Evolutionary conservation across 257 asterid species (phyloP).

Genomic region (Prunella vulgaris): DNA sequence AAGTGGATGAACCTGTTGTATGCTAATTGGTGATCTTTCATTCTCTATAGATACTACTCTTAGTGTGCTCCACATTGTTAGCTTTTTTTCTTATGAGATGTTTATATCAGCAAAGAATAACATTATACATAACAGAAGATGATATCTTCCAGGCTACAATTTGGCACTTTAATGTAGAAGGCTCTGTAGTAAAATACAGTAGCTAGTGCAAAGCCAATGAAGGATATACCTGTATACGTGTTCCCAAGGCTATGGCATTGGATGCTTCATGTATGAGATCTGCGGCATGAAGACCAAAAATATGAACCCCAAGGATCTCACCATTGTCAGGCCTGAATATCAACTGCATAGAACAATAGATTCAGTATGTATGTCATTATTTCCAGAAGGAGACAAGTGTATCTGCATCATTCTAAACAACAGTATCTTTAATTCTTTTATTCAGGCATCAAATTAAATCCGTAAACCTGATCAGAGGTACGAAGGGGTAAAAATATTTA

Average conservation of each 20-base stretch:
- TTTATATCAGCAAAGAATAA: background rate
- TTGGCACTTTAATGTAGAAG: background rate
- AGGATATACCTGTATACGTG: constrained; percentile 65
- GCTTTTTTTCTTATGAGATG: background rate
- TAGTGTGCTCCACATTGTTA: background rate
- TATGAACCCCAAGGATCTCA: constrained; percentile 92
- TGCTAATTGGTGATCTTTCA: background rate
- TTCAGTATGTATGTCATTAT: constrained; percentile 18
- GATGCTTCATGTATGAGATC: constrained; percentile 96
- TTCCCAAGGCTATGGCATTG: constrained; percentile 87
- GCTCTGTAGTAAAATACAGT: constrained; percentile 2
- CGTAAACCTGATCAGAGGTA: background rate
- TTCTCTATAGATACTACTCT: background rate
- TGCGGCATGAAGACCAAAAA: constrained; percentile 91
- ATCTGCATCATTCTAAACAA: background rate
- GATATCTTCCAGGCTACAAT: constrained; percentile 7
- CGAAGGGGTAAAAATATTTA: constrained; percentile 2
- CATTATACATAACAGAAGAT: background rate
- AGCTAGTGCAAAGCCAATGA: constrained; percentile 15
- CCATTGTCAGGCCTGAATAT: constrained; percentile 90
- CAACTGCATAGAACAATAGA: constrained; percentile 50
- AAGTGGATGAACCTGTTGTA: background rate
- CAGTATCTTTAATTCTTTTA: background rate
- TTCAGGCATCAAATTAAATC: background rate
- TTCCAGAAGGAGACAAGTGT: background rate